Evolutionary conservation across 108 stramenopile species (phyloP), one percentile per base, ranked within the genome.

Genomic region (Nitzschia putrida): DNA sequence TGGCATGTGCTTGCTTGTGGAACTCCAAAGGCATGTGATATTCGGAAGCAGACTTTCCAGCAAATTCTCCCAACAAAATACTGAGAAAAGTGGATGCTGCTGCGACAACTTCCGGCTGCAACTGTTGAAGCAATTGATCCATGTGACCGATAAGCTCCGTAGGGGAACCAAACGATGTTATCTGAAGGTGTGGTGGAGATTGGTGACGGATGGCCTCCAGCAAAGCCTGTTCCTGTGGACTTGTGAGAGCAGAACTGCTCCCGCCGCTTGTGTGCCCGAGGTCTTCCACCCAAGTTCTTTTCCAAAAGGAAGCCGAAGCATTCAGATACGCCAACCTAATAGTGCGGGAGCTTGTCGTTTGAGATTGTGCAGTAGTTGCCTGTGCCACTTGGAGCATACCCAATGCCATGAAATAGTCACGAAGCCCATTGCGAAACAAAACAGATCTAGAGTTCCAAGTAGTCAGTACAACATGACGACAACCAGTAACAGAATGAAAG

Each of bases 401-500:
- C 25, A 87, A 45, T 21, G 64, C 39, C 24, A 93, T 64, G 37
- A 89, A 74, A 57, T 78, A 85, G 57, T 91, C 90, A 18, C 93
- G 68, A 1, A 88, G 44, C 9, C 61, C 60, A 21, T 37, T 26
- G 49, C 77, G 69, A 66, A 88, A 88, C 6, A 52, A 23, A 3
- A 56, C 54, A 12, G 59, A 67, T 23, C 63, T 80, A 4, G 34
- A 8, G 20, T 80, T 78, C 93, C 90, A 91, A 60, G 73, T 73
- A 41, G 73, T 57, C 25, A 94, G 52, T 0, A 85, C 11, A 12
- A 89, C 87, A 51, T 89, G 87, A 22, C 93, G 85, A 40, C 77
- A 69, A 52, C 93, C 93, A 12, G 86, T 82, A 4, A 85, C 74
- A 57, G 88, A 94, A 61, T 94, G 93, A 64, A 91, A 94, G 11